Evolutionary conservation across 1,139 yeast species (phyloP), one percentile per base, ranked within the genome.

Genomic region (Yamadazyma jaroonii): DNA sequence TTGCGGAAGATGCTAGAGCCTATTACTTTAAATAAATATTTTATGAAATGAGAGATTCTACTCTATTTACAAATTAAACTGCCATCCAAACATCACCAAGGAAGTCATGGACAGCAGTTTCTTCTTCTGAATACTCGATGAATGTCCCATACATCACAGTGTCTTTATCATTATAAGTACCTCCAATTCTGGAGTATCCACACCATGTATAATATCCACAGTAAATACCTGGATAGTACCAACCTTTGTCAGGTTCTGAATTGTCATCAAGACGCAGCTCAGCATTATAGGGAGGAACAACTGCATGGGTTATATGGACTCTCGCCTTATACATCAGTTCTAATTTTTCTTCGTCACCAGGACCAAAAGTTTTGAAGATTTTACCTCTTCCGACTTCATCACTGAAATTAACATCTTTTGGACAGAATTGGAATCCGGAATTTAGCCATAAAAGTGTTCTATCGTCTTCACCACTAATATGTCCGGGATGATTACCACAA

Each of bases 401-500:
- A 28, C 60, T 49, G 37, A 46, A 62, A 37, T 59, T 46, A 4
- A 60, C 47, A 11, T 48, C 42, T 42, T 63, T 59, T 3, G 62
- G 64, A 49, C 69, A 63, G 40, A 49, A 60, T 40, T 50, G 44
- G 40, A 52, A 62, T 3, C 69, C 69, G 0, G 68, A 63, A 36
- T 63, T 63, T 31, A 63, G 53, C 69, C 69, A 63, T 8, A 54
- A 46, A 14, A 63, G 42, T 1, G 64, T 38, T 38, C 53, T 48
- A n/a, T 51, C 56, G 41, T 61, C 65, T 39, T 58, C 62, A 17
- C 60, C 62, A 42, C 48, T 52, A 31, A 61, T 41, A 45, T 71
- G 76, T 6, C 70, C 76, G 1, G 77, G 76, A 46, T 70, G 76
- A 11, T 68, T 62, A 3, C 72, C 59, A 41, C 76, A 70, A 4